Conservation (phyloP, 257 asterid species). For the Solanum dulcamara region DNA sequence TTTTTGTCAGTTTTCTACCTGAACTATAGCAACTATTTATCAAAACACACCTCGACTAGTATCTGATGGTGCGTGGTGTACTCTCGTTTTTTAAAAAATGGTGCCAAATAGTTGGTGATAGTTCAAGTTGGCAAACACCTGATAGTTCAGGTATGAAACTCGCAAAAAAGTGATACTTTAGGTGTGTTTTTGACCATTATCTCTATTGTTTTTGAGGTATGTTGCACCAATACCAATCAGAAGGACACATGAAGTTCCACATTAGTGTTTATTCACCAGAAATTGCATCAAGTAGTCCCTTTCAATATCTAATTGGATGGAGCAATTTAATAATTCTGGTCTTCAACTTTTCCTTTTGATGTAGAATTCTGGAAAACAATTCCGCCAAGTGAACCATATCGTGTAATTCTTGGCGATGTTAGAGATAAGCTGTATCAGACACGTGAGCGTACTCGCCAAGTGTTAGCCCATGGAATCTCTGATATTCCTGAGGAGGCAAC, state of each 20-base stretch:
- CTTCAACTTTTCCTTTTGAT: neutral
- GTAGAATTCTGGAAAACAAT: constrained; percentile 42
- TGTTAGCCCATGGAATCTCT: constrained; percentile 31
- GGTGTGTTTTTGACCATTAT: neutral
- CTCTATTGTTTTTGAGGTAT: neutral
- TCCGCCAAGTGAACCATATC: constrained; percentile 39
- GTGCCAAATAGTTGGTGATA: neutral
- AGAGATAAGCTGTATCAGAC: constrained; percentile 41
- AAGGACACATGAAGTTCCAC: neutral
- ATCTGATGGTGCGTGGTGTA: too few relatives aligned
- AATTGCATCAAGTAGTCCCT: neutral
- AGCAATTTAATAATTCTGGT: neutral
- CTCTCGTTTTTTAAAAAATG: too few relatives aligned
- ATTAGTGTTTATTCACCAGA: neutral
- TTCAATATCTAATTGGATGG: neutral
- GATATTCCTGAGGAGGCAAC: constrained; percentile 37
- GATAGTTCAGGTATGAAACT: neutral
- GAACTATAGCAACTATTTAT: too few relatives aligned
- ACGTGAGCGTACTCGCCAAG: constrained; percentile 41
- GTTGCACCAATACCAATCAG: neutral
- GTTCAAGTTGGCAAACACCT: neutral
- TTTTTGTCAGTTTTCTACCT: too few relatives aligned
- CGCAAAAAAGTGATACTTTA: neutral
- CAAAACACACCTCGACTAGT: neutral
- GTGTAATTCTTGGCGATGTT: constrained; percentile 39